Percentiles rank a stretch among this genome's conserved stretches.
Conservation (phyloP, 192 early-diverging fungal species). For the Coemansia brasiliensis region DNA sequence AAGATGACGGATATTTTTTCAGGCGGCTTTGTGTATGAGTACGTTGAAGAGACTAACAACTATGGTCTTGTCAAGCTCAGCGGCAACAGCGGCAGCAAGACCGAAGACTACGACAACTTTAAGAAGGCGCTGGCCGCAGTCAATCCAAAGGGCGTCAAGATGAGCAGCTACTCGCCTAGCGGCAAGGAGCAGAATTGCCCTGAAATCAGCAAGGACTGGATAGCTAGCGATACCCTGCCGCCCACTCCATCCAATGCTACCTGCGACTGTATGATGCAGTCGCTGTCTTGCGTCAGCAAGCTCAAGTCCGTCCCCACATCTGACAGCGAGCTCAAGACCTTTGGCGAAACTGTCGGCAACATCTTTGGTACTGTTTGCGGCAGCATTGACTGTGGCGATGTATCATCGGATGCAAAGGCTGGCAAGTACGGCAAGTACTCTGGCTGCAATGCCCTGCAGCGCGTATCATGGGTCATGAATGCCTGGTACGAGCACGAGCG, state of each 20-base stretch:
- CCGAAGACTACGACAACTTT: slow-evolving; percentile 65
- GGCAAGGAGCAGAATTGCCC: slow-evolving; percentile 44
- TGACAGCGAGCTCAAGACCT: slow-evolving; percentile 16
- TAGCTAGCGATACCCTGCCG: slow-evolving; percentile 58
- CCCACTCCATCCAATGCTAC: slow-evolving; percentile 63
- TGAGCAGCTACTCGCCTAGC: slow-evolving; percentile 56
- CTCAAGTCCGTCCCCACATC: slow-evolving; percentile 24
- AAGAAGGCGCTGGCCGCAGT: slow-evolving; percentile 56
- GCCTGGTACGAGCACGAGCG: slow-evolving; percentile 49
- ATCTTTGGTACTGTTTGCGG: slow-evolving; percentile 48
- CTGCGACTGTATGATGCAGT: slow-evolving; percentile 67
- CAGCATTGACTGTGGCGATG: slow-evolving; percentile 34
- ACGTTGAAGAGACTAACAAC: slow-evolving; percentile 70
- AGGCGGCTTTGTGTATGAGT: slow-evolving; percentile 76
- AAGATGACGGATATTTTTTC: slow-evolving; percentile 69
- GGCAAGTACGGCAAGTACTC: slow-evolving; percentile 55
- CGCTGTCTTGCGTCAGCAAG: slow-evolving; percentile 55
- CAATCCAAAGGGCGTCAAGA: slow-evolving; percentile 58
- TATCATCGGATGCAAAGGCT: slow-evolving; percentile 23
- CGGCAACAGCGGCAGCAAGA: slow-evolving; percentile 37
- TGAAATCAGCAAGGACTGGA: slow-evolving; percentile 59
- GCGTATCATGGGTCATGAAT: slow-evolving; percentile 53
- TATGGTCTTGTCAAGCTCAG: slow-evolving; percentile 70
- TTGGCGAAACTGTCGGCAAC: slow-evolving; percentile 30
- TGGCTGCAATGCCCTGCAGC: slow-evolving; percentile 44